Base-by-base conservation (phyloP, 306 rosid species). In the Ormosia emarginata region DNA sequence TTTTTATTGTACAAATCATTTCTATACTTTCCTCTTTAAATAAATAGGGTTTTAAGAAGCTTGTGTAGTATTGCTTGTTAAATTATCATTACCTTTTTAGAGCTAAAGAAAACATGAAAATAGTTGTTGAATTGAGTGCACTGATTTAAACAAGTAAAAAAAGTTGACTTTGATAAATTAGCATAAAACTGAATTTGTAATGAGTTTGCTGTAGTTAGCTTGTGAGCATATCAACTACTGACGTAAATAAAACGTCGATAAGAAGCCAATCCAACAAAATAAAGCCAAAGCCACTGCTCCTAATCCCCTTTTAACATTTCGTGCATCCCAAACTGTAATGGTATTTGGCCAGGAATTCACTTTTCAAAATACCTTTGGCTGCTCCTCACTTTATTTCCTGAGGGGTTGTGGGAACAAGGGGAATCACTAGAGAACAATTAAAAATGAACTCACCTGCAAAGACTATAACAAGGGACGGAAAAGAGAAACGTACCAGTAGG, bases 401-500 rank as follows among this genome's bases (percentile, higher is more conserved):
- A 47, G 43, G 68, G 53, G 49, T 71, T 55, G 17, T 67, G 17
- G 37, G 61, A 70, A 40, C n/a, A 46, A 36, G 41, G 52, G 43
- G 32, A 43, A 63, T n/a, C 62, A 77, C 41, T 41, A 17, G 71
- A 73, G 52, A 41, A 67, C 24, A 83, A 65, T 41, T 65, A 67
- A 67, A 24, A 1, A 10, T 34, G 3, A 5, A 7, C 32, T 71
- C 46, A 75, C 77, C 39, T 73, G 11, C 40, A 73, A 52, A n/a
- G 64, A 79, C 47, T 8, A 61, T 18, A 39, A 39, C 57, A 43
- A 71, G 81, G 52, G 24, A 36, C 69, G 39, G 85, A 79, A 67
- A 72, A 75, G 84, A 90, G 82, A 85, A 87, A 81, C 95, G 79
- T 89, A 89, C 92, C 93, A 71, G 93, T 43, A 79, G 82, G 82